Percentiles rank a stretch among this genome's conserved stretches.
Conservation (phyloP, 78 protist genomes). For the Dictyostelium citrinum region DNA sequence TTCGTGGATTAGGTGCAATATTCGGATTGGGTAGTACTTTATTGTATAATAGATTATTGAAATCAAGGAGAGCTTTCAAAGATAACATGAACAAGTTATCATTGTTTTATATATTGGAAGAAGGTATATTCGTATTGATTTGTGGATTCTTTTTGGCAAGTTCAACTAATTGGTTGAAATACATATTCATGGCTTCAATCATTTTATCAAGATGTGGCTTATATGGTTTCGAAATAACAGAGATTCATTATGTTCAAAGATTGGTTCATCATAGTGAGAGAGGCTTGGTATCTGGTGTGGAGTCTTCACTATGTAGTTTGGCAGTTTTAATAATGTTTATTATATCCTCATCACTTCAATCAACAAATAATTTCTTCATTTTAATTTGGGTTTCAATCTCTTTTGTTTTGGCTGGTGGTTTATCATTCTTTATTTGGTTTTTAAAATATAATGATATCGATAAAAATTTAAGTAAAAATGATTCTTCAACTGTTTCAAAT, state of each 20-base stretch:
- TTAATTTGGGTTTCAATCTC: slow-evolving; percentile 22
- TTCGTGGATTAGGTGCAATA: slow-evolving; percentile 36
- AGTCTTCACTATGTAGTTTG: slow-evolving; percentile 24
- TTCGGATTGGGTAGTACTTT: slow-evolving; percentile 28
- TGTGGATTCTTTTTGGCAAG: not conserved
- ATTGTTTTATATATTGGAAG: slow-evolving; percentile 1
- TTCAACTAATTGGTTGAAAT: not conserved
- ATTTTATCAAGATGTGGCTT: slow-evolving; percentile 42
- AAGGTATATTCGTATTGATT: not conserved
- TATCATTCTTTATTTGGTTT: slow-evolving; percentile 18
- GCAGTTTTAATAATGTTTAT: slow-evolving; percentile 1
- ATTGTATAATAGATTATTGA: not conserved
- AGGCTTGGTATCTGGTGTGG: slow-evolving; percentile 49
- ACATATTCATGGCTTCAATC: slow-evolving; percentile 3
- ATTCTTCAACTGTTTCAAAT: not conserved
- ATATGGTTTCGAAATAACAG: slow-evolving; percentile 46
- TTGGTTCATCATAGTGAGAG: not conserved
- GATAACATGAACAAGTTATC: not conserved
- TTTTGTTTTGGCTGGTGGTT: slow-evolving; percentile 12
- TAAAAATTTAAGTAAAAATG: not conserved
- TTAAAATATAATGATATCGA: not conserved
- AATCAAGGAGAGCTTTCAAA: not conserved
- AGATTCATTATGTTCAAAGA: slow-evolving; percentile 30
- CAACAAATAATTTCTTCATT: not conserved
- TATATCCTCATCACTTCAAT: not conserved